These are phyloP conservation scores for Boletus tomentosulus DNA, from an alignment of 768 basidiomycete species.

Conservation along the genomic window DNA sequence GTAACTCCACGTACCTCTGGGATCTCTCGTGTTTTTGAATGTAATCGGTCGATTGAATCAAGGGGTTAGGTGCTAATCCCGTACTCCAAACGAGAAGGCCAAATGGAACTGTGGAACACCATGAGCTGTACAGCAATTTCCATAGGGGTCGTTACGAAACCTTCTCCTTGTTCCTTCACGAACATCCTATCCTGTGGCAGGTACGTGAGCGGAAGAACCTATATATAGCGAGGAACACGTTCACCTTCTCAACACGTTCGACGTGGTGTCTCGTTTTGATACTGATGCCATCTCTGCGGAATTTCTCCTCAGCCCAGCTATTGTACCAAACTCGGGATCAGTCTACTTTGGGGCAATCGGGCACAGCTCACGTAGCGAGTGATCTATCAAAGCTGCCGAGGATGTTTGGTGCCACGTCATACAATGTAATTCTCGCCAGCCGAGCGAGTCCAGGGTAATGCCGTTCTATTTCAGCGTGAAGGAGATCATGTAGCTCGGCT, in stretches of 20 bases:
- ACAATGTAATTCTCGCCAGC: constrained; percentile 68
- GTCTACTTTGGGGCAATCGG: not conserved
- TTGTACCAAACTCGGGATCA: constrained; percentile 1
- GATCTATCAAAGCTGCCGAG: constrained; percentile 70
- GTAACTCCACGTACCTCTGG: constrained; percentile 36
- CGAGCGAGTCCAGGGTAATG: constrained; percentile 63
- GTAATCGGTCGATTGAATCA: constrained; percentile 57
- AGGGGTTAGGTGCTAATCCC: constrained; percentile 77
- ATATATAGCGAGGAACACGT: constrained; percentile 7
- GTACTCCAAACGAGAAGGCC: constrained; percentile 88
- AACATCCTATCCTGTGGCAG: constrained; percentile 54
- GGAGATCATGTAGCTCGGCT: constrained; percentile 76
- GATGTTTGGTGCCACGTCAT: constrained; percentile 78
- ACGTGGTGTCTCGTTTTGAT: constrained; percentile 74
- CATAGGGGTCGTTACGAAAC: constrained; percentile 30
- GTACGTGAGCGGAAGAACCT: constrained; percentile 7
- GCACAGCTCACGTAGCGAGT: constrained; percentile 47
- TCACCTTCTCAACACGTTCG: constrained; percentile 58
- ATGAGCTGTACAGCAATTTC: constrained; percentile 3
- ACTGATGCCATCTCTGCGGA: constrained; percentile 69
- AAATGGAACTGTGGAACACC: constrained; percentile 54
- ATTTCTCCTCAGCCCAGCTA: constrained; percentile 67
- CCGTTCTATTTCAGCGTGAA: constrained; percentile 57
- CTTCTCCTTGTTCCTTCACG: constrained; percentile 69
- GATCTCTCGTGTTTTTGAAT: constrained; percentile 61